Evolutionary conservation across 139 green algal species (phyloP).

Genomic region (Chlorokybus atmophyticus): DNA sequence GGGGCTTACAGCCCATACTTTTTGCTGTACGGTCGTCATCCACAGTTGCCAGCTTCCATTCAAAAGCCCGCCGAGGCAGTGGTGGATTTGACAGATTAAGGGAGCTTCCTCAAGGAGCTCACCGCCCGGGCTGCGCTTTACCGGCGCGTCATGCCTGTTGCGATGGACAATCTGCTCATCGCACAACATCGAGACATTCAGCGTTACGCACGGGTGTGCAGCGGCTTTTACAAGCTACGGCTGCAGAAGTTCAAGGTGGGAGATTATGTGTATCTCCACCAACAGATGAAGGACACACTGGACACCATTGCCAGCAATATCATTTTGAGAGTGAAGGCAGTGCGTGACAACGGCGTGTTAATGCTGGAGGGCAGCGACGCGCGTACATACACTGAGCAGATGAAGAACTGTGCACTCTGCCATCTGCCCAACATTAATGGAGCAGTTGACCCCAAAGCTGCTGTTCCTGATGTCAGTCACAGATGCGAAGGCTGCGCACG

Average conservation of each 20-base stretch:
- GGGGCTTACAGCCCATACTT: neutral
- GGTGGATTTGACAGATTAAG: neutral
- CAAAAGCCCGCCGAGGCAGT: neutral
- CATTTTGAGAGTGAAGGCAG: no score
- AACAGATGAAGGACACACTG: neutral
- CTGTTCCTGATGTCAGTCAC: neutral
- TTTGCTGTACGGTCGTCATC: neutral
- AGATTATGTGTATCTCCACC: conserved; percentile 6
- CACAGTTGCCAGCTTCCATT: neutral
- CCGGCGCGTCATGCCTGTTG: neutral
- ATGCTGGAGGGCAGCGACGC: no score
- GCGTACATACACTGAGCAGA: no score
- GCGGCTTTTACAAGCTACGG: neutral
- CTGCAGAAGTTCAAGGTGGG: neutral
- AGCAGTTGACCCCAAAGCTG: neutral
- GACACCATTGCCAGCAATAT: no score
- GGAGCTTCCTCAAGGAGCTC: neutral
- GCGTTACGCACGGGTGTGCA: neutral
- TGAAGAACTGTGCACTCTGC: no score
- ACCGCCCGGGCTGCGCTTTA: neutral
- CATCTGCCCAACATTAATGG: neutral
- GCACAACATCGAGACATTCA: neutral
- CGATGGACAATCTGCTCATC: conserved; percentile 2
- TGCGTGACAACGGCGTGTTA: neutral
- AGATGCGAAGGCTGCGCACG: neutral